These are phyloP conservation scores for Backusella mclennaniae DNA, from an alignment of 192 early-diverging fungal species.

Conservation along the genomic window DNA sequence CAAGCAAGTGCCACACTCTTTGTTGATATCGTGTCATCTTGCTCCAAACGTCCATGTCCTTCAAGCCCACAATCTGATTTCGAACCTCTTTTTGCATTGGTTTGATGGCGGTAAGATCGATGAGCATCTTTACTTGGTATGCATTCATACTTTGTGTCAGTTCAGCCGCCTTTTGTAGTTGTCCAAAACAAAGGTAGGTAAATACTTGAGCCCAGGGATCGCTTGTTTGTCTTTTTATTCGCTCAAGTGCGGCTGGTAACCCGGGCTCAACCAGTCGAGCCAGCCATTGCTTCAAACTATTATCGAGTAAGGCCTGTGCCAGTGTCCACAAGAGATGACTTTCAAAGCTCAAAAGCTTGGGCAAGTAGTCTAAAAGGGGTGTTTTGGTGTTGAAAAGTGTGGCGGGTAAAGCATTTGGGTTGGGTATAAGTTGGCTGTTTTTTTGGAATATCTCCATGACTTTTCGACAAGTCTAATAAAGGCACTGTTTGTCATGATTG, in stretches of 20 bases:
- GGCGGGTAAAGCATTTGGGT: neutral
- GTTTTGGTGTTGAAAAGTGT: neutral
- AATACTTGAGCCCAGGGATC: neutral
- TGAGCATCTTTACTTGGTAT: neutral
- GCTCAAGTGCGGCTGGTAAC: neutral
- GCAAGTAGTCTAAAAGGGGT: neutral
- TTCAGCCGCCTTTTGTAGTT: neutral
- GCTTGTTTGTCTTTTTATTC: neutral
- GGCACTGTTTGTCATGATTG: neutral
- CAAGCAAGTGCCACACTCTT: neutral
- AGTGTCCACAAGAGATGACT: neutral
- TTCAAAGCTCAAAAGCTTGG: neutral
- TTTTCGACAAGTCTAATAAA: neutral
- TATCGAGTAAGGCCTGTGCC: neutral
- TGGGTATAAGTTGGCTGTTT: neutral
- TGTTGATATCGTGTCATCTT: neutral
- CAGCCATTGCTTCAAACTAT: neutral
- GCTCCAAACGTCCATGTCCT: neutral
- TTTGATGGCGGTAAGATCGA: neutral
- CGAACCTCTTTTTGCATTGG: neutral
- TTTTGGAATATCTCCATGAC: neutral
- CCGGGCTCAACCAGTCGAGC: neutral
- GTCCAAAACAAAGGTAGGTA: conserved; percentile 2
- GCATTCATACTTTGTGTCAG: neutral
- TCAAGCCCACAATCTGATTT: neutral